phyloP scores from a whole-genome alignment of 768 basidiomycete genomes.

The Mycena amicta region DNA sequence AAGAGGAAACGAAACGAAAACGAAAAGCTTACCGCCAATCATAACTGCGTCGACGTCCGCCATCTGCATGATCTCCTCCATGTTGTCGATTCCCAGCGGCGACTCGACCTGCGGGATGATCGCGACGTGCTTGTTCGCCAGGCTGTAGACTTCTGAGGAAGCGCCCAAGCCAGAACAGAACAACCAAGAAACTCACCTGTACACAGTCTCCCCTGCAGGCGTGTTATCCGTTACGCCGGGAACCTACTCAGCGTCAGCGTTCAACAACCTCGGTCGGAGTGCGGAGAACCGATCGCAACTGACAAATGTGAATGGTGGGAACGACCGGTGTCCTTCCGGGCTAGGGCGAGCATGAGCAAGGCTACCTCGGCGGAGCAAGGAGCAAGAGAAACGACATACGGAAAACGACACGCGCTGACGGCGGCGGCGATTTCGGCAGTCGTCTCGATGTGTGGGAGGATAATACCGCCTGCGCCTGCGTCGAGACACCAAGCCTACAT shows the following conservation, averaged over 20 bases:
- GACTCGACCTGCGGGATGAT: slow-evolving; percentile 23
- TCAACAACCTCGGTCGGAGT: too few relatives aligned
- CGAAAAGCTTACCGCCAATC: slow-evolving; percentile 16
- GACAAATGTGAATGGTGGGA: slow-evolving; percentile 21
- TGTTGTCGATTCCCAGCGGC: slow-evolving; percentile 15
- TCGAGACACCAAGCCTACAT: slow-evolving; percentile 15
- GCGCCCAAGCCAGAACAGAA: too few relatives aligned
- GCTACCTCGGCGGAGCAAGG: background rate
- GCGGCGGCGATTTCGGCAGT: slow-evolving; percentile 13
- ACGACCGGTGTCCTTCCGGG: slow-evolving; percentile 20
- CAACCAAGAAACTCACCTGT: too few relatives aligned
- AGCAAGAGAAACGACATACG: slow-evolving; percentile 8
- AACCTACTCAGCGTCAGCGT: slow-evolving; percentile 6
- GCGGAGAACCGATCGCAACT: too few relatives aligned
- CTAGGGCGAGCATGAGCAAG: background rate
- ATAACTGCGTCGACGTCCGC: slow-evolving; percentile 18
- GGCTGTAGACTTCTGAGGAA: too few relatives aligned
- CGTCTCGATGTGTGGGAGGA: slow-evolving; percentile 21
- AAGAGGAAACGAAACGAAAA: background rate
- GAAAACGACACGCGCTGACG: slow-evolving; percentile 12
- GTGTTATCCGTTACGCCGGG: slow-evolving; percentile 16
- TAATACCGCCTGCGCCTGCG: slow-evolving; percentile 21
- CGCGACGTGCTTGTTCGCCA: slow-evolving; percentile 22
- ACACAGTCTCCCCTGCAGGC: slow-evolving; percentile 16
- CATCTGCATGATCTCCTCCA: slow-evolving; percentile 16